A percentile compares a stretch with the other conserved stretches of the same genome.
Conservation (phyloP, 2,329 filamentous ascomycete genomes). For the Pseudogymnoascus sp. region DNA sequence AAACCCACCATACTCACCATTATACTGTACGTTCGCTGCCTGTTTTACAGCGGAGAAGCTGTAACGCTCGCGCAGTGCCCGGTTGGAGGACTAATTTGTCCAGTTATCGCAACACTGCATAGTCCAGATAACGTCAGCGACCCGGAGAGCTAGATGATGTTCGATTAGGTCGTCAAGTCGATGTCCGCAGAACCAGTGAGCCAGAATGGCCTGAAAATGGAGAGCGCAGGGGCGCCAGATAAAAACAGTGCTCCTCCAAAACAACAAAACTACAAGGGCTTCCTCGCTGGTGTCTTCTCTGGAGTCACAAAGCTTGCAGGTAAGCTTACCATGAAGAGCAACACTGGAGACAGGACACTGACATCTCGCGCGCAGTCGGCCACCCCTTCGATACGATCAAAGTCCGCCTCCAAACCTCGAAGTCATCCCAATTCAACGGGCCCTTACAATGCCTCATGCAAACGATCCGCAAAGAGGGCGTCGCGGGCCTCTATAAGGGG, state of each 20-base stretch:
- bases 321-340: conserved; percentile 35
- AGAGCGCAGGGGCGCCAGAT: neutral
- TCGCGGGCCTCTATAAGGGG: conserved; percentile 85
- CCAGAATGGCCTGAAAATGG: conserved; percentile 5
- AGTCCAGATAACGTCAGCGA: neutral
- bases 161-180: neutral
- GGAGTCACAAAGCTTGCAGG: conserved; percentile 84
- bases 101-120: neutral
- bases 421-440: conserved; percentile 68
- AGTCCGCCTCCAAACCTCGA: conserved; percentile 85
- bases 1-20: neutral
- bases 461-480: conserved; percentile 78
- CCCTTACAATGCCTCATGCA: conserved; percentile 78
- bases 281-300: conserved; percentile 92
- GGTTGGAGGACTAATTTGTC: neutral
- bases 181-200: neutral
- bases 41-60: neutral
- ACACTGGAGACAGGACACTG: neutral
- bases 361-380: conserved; percentile 36
- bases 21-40: neutral
- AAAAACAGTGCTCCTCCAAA: neutral
- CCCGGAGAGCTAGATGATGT: neutral
- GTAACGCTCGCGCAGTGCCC: neutral
- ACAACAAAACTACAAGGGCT: conserved; percentile 66
- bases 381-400: conserved; percentile 93